Percentiles rank a stretch among this genome's conserved stretches.
Evolutionary conservation across 1,284 basidiomycete species (phyloP).

Genomic region (Ceratobasidium sp.): DNA sequence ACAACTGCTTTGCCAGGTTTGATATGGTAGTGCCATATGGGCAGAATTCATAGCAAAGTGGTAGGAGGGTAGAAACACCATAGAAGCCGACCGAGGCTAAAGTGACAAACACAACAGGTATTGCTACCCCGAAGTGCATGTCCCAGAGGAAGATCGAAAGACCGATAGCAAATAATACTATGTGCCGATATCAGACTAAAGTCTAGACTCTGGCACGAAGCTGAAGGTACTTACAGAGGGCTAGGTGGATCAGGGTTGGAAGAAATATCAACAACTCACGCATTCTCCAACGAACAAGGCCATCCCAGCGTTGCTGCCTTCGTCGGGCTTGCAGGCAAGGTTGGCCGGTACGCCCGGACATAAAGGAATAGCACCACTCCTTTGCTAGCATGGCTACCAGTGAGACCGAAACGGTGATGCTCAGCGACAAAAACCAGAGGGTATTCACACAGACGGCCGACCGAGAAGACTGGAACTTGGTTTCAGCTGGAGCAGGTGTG

Average conservation of each 20-base stretch:
- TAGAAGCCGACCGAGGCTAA: neutral
- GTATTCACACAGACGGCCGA: conserved; percentile 7
- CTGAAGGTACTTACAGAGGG: neutral
- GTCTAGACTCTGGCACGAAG: no score
- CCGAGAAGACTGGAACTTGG: neutral
- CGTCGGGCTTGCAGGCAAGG: neutral
- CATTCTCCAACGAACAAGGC: conserved; percentile 22
- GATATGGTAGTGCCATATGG: no score
- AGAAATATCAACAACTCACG: conserved; percentile 3
- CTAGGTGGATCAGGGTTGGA: conserved; percentile 10
- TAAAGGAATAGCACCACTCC: conserved; percentile 1
- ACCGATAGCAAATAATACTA: conserved; percentile 2
- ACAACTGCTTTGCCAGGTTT: no score
- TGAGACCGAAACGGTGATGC: neutral
- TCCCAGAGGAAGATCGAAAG: neutral
- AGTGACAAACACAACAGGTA: neutral
- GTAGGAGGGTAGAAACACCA: neutral
- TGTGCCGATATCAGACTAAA: neutral
- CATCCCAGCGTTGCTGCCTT: conserved; percentile 19
- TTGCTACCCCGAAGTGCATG: neutral
- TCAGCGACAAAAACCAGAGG: conserved; percentile 6
- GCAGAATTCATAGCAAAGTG: neutral
- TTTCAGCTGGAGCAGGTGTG: neutral
- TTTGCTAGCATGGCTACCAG: conserved; percentile 2
- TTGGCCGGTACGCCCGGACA: conserved; percentile 2